Evolutionary conservation across 1,139 yeast species (phyloP).

Genomic region (Diutina scorzettiae): DNA sequence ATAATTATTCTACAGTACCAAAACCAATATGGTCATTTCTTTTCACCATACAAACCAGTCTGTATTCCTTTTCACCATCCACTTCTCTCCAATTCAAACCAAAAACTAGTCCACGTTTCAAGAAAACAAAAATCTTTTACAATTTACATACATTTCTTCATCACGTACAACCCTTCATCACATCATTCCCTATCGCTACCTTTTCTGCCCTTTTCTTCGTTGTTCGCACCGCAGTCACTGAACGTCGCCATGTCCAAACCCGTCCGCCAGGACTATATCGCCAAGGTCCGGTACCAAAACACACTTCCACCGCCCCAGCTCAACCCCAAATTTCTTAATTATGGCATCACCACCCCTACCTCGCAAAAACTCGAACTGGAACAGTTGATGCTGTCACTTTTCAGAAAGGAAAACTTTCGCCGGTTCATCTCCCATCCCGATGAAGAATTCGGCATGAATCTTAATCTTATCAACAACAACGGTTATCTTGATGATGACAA

Average conservation of each 20-base stretch:
- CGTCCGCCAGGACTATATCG: slow-evolving; percentile 75
- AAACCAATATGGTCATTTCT: too few species aligned
- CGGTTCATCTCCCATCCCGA: slow-evolving; percentile 54
- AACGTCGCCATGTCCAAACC: slow-evolving; percentile 14
- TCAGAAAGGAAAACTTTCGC: slow-evolving; percentile 63
- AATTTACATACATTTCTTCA: too few species aligned
- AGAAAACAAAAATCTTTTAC: too few species aligned
- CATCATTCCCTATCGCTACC: too few species aligned
- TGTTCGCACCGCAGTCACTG: neutral
- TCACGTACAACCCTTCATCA: too few species aligned
- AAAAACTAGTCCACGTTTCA: too few species aligned
- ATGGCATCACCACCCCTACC: slow-evolving; percentile 30
- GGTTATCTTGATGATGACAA: slow-evolving; percentile 60
- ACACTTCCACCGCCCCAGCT: slow-evolving; percentile 89
- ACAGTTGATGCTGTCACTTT: slow-evolving; percentile 57
- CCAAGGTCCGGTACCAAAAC: slow-evolving; percentile 75
- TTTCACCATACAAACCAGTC: too few species aligned
- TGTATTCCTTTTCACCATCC: too few species aligned
- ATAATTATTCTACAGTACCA: too few species aligned
- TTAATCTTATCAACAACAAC: slow-evolving; percentile 59
- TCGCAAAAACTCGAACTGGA: slow-evolving; percentile 35
- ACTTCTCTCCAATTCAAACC: too few species aligned
- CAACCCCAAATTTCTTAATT: slow-evolving; percentile 72
- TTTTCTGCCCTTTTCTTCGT: too few species aligned
- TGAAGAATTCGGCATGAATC: slow-evolving; percentile 66